Conservation (phyloP, 106 monocot species). For the Apostasia ramifera region DNA sequence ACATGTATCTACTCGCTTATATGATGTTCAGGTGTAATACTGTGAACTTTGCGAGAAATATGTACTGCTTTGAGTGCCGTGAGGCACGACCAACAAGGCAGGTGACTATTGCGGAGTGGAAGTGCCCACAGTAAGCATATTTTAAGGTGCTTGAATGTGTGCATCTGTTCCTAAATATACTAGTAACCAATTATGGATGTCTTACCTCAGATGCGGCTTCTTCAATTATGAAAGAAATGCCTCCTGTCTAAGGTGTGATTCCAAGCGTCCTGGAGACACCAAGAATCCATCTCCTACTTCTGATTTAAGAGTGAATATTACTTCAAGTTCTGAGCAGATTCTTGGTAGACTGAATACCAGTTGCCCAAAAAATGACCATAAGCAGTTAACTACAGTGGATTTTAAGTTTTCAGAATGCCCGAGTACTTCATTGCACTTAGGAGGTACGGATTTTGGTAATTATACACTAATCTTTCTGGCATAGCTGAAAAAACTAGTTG, state of each 20-base stretch:
- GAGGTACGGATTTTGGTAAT: too few relatives aligned
- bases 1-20: background rate
- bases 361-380: conserved; percentile 39
- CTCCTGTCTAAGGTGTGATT: conserved; percentile 71
- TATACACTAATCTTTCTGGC: too few relatives aligned
- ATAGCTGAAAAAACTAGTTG: too few relatives aligned
- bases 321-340: conserved; percentile 2
- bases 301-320: background rate
- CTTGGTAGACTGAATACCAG: conserved; percentile 15
- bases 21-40: conserved; percentile 52
- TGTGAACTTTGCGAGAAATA: conserved; percentile 71
- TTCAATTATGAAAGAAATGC: conserved; percentile 69
- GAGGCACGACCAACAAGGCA: conserved; percentile 49
- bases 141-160: too few relatives aligned
- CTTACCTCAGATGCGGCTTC: conserved; percentile 48
- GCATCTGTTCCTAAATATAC: too few relatives aligned
- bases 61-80: conserved; percentile 58
- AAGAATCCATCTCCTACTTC: background rate
- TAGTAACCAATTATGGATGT: background rate
- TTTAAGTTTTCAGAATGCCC: too few relatives aligned
- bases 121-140: conserved; percentile 74
- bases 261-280: conserved; percentile 41
- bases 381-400: conserved; percentile 22
- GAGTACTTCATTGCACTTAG: too few relatives aligned
- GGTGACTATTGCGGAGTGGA: conserved; percentile 76